Evolutionary conservation across 352 stramenopile genomes (phyloP), one percentile per base, ranked within the genome.

Genomic region (Phytophthora litchii): DNA sequence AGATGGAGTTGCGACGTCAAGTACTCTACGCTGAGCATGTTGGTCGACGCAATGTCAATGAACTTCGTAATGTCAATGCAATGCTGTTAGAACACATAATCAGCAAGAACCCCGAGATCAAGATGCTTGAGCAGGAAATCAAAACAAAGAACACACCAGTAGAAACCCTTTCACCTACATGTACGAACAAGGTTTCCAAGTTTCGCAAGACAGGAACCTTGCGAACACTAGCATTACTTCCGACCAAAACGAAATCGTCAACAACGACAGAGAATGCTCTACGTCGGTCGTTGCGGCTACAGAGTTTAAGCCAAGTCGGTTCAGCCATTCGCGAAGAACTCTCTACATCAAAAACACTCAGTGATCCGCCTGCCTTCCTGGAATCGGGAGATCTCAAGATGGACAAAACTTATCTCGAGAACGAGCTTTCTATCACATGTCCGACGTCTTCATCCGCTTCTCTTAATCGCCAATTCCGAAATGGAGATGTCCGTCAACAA

Each of bases 11-110:
- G 5, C 64, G 78, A 11, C 72, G 76, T 0, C 56, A 84, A 49
- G 79, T 65, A 0, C 32, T 86, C 3, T 87, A 80, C 42, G 44
- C 80, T 5, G 70, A 80, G 16, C 80, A 90, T 25, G 66, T 84
- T 2, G 64, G 72, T 36, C 74, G 72, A 12, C 78, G 78, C 20
- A 86, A 67, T 34, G 54, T 77, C 25, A 70, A 70, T n/a, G 72
- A 88, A 4, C 34, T 86, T 1, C 62, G 63, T 3, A 69, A 75
- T 34, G 70, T 87, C 2, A 86, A 72, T 34, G 54, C 70, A 2
- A 77, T 90, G 65, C 25, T 90, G 42, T 34, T 90, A 0, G 80
- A 88, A n/a, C 80, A 90, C 41, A 78, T 90, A 11, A 78, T 87
- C 46, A 88, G 67, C 49, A 81, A 86, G 42, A 78, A 83, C 35